These are phyloP conservation scores for Solanum pennellii DNA, from an alignment of 257 asterid species.

Conservation along the genomic window DNA sequence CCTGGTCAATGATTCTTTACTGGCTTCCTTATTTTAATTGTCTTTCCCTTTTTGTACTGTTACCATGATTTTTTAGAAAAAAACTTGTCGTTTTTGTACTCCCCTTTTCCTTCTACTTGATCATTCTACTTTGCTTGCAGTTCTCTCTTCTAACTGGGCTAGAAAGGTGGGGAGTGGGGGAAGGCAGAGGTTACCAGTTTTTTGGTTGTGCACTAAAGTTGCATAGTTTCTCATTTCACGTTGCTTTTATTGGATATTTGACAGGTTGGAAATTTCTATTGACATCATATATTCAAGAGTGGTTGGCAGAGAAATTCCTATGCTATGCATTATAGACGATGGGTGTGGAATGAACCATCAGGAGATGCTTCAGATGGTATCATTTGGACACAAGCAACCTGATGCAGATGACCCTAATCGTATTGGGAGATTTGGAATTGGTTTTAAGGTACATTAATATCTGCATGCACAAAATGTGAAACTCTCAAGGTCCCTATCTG, in stretches of 20 bases:
- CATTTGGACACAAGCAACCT: conserved; percentile 63
- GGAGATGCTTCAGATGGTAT: conserved; percentile 50
- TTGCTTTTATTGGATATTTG: conserved; percentile 6
- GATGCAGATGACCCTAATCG: conserved; percentile 38
- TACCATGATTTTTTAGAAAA: neutral
- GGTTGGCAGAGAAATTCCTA: conserved; percentile 43
- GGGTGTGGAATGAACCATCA: conserved; percentile 70
- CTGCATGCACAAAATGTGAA: neutral
- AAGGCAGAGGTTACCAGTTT: neutral
- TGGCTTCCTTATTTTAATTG: neutral
- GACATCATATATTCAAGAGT: conserved; percentile 28
- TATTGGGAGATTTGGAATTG: conserved; percentile 75
- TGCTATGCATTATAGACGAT: conserved; percentile 63
- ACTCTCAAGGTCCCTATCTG: neutral
- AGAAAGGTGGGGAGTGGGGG: neutral
- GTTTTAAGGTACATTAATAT: conserved; percentile 50
- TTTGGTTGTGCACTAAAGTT: neutral
- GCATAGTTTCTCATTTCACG: conserved; percentile 2
- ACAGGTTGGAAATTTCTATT: conserved; percentile 50
- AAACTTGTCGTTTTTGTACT: neutral
- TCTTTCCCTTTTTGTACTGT: neutral
- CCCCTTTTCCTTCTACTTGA: neutral
- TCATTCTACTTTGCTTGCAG: neutral
- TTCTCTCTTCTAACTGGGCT: neutral
- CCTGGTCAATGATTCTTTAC: neutral